Evolutionary conservation across 495 filamentous ascomycete species (phyloP).

Genomic region (Neurospora terricola): DNA sequence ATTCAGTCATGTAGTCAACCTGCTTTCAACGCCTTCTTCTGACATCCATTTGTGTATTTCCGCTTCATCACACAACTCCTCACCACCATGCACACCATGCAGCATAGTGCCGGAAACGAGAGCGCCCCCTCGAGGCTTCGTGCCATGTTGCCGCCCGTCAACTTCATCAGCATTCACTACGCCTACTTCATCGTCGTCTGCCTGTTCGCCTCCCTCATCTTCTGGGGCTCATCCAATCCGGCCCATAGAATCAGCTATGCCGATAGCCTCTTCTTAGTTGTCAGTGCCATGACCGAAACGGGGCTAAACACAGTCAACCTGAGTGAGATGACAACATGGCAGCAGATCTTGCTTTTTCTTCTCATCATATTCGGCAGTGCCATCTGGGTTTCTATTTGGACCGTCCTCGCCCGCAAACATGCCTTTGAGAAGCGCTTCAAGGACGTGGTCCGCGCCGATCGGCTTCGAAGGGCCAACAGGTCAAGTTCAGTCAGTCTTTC

Average conservation of each 20-base stretch:
- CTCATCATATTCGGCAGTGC: slow-evolving; percentile 64
- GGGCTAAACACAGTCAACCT: slow-evolving; percentile 58
- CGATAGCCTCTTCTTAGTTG: slow-evolving; percentile 66
- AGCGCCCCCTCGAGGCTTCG: neutral
- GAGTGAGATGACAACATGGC: slow-evolving; percentile 65
- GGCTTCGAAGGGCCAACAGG: slow-evolving; percentile 15
- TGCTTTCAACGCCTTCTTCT: neutral
- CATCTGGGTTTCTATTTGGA: slow-evolving; percentile 54
- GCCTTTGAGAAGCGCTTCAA: slow-evolving; percentile 62
- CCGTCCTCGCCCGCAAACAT: slow-evolving; percentile 54
- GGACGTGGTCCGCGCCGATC: slow-evolving; percentile 44
- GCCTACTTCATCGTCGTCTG: slow-evolving; percentile 62
- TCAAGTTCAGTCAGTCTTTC: slow-evolving; percentile 3
- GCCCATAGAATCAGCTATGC: slow-evolving; percentile 55
- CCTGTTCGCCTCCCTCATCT: slow-evolving; percentile 58
- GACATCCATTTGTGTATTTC: neutral
- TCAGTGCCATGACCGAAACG: slow-evolving; percentile 73
- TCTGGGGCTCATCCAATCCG: slow-evolving; percentile 57
- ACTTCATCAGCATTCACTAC: slow-evolving; percentile 68
- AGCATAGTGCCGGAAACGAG: neutral
- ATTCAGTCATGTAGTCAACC: neutral
- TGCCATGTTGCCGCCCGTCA: slow-evolving; percentile 42
- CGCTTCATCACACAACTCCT: neutral
- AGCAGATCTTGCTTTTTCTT: slow-evolving; percentile 65
- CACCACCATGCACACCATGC: neutral